Evolutionary conservation across 2,329 filamentous ascomycete genomes (phyloP).

Genomic region (Colletotrichum incanum): DNA sequence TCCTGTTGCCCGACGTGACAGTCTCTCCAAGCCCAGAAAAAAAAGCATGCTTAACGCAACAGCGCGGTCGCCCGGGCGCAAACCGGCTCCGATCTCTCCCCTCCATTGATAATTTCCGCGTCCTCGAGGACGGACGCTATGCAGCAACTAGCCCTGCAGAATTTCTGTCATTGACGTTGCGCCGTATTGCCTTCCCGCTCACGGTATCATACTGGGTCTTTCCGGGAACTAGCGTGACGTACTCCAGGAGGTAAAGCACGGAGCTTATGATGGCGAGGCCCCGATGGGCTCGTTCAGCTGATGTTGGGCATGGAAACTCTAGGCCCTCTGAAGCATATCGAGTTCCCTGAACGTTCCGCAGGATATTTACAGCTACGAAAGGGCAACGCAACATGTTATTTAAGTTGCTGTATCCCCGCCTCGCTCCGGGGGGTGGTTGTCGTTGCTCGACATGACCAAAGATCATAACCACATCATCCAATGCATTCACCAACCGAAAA

Average conservation of each 20-base stretch:
- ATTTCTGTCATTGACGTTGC: neutral
- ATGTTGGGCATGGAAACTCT: slow-evolving; percentile 39
- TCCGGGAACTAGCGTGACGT: neutral
- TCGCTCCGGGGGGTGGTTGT: neutral
- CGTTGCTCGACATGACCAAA: neutral
- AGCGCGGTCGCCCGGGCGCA: neutral
- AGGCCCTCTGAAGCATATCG: slow-evolving; percentile 28
- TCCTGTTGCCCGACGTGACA: neutral
- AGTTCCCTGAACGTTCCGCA: slow-evolving; percentile 1
- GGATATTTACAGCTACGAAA: neutral
- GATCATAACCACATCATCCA: neutral
- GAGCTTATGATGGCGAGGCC: slow-evolving; percentile 30
- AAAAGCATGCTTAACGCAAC: neutral
- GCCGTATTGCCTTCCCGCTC: neutral
- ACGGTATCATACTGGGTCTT: neutral
- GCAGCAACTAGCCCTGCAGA: neutral
- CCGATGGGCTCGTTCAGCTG: slow-evolving; percentile 31
- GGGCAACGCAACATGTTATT: slow-evolving; percentile 11
- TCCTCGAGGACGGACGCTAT: neutral
- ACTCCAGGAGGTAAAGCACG: slow-evolving; percentile 3
- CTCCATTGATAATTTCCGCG: neutral
- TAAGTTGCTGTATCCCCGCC: slow-evolving; percentile 6
- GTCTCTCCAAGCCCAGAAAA: neutral
- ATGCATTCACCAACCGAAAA: slow-evolving; percentile 18
- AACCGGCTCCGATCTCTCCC: neutral